Evolutionary conservation across 768 basidiomycete genomes (phyloP).

Genomic region (Lactarius vividus): DNA sequence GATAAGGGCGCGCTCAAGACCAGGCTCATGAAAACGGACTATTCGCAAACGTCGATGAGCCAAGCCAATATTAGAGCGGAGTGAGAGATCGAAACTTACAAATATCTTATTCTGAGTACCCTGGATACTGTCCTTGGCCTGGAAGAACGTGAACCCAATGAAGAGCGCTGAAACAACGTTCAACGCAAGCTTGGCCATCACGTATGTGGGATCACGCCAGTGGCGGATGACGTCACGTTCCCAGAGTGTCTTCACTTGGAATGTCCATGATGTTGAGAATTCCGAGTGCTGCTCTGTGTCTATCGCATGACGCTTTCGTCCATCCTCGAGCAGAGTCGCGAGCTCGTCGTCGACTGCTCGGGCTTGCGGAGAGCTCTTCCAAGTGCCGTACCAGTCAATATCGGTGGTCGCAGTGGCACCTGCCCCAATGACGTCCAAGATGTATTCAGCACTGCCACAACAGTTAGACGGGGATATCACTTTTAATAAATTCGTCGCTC

Average conservation of each 20-base stretch:
- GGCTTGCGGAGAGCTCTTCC: slow-evolving; percentile 70
- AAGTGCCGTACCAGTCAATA: slow-evolving; percentile 84
- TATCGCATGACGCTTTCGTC: slow-evolving; percentile 32
- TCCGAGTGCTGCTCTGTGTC: slow-evolving; percentile 31
- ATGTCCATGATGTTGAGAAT: slow-evolving; percentile 41
- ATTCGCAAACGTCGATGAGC: not conserved
- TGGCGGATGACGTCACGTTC: slow-evolving; percentile 34
- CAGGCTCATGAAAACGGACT: slow-evolving; percentile 38
- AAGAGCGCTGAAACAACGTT: slow-evolving; percentile 38
- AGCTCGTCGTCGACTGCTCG: slow-evolving; percentile 34
- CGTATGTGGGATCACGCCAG: slow-evolving; percentile 43
- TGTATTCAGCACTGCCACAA: slow-evolving; percentile 46
- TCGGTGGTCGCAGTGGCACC: slow-evolving; percentile 68
- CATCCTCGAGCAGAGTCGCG: slow-evolving; percentile 42
- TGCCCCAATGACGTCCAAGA: slow-evolving; percentile 86
- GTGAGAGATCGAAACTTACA: slow-evolving; percentile 29
- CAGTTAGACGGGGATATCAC: not conserved
- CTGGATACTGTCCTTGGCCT: slow-evolving; percentile 37
- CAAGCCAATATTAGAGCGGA: not conserved
- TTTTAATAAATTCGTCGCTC: not conserved
- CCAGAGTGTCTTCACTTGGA: slow-evolving; percentile 36
- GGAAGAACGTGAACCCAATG: slow-evolving; percentile 46
- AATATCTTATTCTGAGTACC: slow-evolving; percentile 46
- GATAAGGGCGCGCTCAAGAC: slow-evolving; percentile 38
- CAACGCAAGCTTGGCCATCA: slow-evolving; percentile 40